phyloP scores from a whole-genome alignment of 371 early-diverging fungal genomes.

The Neoconidiobolus thromboides region DNA sequence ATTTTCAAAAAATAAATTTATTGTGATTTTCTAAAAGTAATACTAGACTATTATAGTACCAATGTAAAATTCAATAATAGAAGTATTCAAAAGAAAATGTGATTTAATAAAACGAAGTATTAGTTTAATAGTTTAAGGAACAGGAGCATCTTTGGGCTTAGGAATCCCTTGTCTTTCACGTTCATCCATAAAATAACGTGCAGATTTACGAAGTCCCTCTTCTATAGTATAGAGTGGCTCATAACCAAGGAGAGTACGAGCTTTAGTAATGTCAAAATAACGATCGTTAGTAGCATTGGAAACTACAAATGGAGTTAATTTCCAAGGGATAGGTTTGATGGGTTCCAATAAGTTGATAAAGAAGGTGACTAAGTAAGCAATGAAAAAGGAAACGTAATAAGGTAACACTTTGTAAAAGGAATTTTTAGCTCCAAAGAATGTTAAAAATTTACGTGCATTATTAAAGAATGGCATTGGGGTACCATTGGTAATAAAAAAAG shows the following conservation, averaged over 20 bases:
- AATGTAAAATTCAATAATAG: too few species aligned
- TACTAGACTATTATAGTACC: too few species aligned
- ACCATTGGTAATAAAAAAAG: constrained; percentile 82
- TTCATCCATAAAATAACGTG: neutral
- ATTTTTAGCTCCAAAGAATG: constrained; percentile 23
- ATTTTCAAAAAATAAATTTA: too few species aligned
- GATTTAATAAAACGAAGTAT: too few species aligned
- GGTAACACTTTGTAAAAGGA: constrained; percentile 22
- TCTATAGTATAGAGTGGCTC: constrained; percentile 46
- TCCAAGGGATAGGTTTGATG: constrained; percentile 13
- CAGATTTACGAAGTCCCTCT: constrained; percentile 27
- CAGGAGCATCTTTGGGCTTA: constrained; percentile 34
- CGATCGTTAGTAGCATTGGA: constrained; percentile 53
- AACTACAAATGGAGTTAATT: constrained; percentile 39
- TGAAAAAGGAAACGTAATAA: constrained; percentile 18
- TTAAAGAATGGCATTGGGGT: constrained; percentile 88
- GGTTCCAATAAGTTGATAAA: constrained; percentile 9
- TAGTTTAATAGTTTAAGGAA: neutral
- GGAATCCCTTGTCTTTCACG: neutral
- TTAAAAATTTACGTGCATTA: constrained; percentile 46
- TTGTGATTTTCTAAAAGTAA: too few species aligned
- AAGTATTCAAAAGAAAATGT: too few species aligned
- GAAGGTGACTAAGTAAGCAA: constrained; percentile 28
- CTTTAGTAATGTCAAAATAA: constrained; percentile 62
- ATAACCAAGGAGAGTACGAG: constrained; percentile 55